Evolutionary conservation across 495 filamentous ascomycete species (phyloP).

Genomic region (Talaromyces adpressus): DNA sequence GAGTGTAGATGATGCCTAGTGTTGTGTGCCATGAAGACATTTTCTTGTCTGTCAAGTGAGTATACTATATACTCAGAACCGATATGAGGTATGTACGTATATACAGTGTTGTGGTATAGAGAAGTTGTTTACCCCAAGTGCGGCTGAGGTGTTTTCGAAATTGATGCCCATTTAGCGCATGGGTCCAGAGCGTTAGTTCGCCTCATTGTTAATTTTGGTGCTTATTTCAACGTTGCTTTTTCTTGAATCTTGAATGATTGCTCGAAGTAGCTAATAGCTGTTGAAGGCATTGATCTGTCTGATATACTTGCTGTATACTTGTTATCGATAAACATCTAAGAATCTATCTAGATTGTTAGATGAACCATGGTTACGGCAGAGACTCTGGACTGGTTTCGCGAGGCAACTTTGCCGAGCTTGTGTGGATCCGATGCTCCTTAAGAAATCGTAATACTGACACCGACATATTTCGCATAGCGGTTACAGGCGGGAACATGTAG

Average conservation of each 20-base stretch:
- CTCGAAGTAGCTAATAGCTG: too few relatives aligned
- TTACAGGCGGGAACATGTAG: too few relatives aligned
- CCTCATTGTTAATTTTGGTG: neutral
- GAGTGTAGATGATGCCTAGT: neutral
- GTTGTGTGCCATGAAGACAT: neutral
- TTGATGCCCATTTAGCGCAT: neutral
- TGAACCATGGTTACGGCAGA: neutral
- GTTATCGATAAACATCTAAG: too few relatives aligned
- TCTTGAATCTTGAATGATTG: too few relatives aligned
- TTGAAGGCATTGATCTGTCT: too few relatives aligned
- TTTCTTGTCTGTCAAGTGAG: neutral
- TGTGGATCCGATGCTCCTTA: too few relatives aligned
- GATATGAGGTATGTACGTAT: neutral
- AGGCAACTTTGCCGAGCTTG: neutral
- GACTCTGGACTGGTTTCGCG: neutral
- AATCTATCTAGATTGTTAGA: too few relatives aligned
- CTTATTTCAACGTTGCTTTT: neutral
- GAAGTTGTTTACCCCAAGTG: neutral
- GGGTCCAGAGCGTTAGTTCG: neutral
- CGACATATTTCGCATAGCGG: too few relatives aligned
- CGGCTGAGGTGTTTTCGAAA: neutral
- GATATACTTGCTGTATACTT: too few relatives aligned
- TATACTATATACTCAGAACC: neutral
- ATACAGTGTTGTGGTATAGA: neutral
- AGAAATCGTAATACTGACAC: too few relatives aligned